Percentiles rank a stretch among this genome's conserved stretches.
Conservation (phyloP, 1,284 basidiomycete species). For the Trametes pubescens region DNA sequence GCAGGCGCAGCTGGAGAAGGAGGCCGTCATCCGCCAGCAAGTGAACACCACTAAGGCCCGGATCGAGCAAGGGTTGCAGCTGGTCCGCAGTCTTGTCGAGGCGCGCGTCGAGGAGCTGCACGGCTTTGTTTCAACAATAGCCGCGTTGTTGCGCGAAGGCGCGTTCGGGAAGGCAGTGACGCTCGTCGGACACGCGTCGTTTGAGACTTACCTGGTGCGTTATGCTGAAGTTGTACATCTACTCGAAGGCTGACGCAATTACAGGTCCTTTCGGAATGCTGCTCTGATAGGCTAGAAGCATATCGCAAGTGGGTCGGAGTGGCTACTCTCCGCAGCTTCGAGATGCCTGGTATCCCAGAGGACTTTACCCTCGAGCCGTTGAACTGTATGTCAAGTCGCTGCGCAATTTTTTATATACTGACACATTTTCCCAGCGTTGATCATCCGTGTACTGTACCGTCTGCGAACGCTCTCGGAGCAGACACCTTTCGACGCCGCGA, state of each 20-base stretch:
- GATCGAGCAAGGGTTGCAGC: slow-evolving; percentile 72
- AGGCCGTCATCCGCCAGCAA: slow-evolving; percentile 68
- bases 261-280: slow-evolving; percentile 70
- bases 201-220: slow-evolving; percentile 82
- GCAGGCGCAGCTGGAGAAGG: slow-evolving; percentile 82
- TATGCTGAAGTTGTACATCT: background rate
- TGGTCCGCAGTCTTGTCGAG: slow-evolving; percentile 70
- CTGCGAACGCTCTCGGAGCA: slow-evolving; percentile 87
- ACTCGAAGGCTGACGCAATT: background rate
- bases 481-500: slow-evolving; percentile 83
- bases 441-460: slow-evolving; percentile 89
- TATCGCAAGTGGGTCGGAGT: slow-evolving; percentile 80
- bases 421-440: slow-evolving; percentile 59
- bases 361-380: slow-evolving; percentile 79
- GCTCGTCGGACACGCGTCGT: slow-evolving; percentile 69
- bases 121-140: slow-evolving; percentile 63
- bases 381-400: slow-evolving; percentile 53
- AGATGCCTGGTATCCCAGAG: slow-evolving; percentile 73
- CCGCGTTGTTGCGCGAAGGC: slow-evolving; percentile 69
- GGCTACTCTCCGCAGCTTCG: slow-evolving; percentile 78
- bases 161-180: slow-evolving; percentile 63
- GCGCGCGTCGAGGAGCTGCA: slow-evolving; percentile 68
- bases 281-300: slow-evolving; percentile 75
- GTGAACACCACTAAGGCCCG: slow-evolving; percentile 63
- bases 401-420: background rate